Base-by-base conservation (phyloP, 495 filamentous ascomycete genomes). In the Daldinia childiae region DNA sequence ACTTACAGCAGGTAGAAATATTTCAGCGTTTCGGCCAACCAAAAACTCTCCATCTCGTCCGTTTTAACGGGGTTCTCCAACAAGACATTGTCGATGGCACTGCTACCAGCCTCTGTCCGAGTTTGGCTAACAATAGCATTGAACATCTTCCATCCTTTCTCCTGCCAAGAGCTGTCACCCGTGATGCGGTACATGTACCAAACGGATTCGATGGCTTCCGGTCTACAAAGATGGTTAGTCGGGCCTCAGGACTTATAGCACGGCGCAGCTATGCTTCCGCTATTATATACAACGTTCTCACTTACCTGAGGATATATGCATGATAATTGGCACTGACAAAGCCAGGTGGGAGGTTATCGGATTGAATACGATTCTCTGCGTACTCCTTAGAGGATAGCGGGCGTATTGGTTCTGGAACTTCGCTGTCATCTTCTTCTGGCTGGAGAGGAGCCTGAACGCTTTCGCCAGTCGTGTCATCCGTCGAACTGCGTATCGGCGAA, bases 181-280 rank as follows among this genome's bases (percentile, higher is more conserved):
- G 93, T 97, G 69, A 95, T 90, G 74, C 94, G 92, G 83, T 92
- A 97, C 91, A 97, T 93, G 83, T 96, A 94, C 86, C 93, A 97
- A 14, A 97, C 93, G 1, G 92, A 96, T 78, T 97, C 94, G 70
- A 97, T 97, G 3, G 94, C 94, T 83, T 97, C 94, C 50, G 94
- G 94, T 51, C 93, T 94, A 24, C 8, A 7, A 32, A 29, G 19
- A 29, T n/a, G 2, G 59, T 81, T 69, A 70, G 71, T 65, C 34
- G 14, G 17, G 36, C 26, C 52, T 58, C 38, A n/a, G 34, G 39
- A 15, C n/a, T 30, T 36, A 14, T 36, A 6, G 14, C 8, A 19
- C 6, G 21, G 7, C 27, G 9, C 19, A 19, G 19, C 60, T n/a
- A 64, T 19, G 43, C 48, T 26, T 12, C 5, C 12, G 36, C 27